Conservation (phyloP, 495 filamentous ascomycete species). For the Delitschia confertaspora region DNA sequence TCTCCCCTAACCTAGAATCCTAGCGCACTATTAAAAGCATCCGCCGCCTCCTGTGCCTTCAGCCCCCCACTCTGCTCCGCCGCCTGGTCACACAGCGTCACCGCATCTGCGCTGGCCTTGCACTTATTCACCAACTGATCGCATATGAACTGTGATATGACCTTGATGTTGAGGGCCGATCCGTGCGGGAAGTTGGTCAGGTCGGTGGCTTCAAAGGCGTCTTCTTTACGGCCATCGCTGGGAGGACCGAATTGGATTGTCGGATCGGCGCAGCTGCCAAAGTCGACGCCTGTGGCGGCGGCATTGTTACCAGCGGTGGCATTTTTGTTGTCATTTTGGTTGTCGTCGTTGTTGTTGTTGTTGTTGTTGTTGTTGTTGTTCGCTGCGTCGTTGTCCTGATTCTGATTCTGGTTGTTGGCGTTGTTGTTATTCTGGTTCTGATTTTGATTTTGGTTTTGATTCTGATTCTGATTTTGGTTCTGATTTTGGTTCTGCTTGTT, state of each 20-base stretch:
- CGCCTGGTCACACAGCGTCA: conserved; percentile 42
- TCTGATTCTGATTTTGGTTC: neutral
- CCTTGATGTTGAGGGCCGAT: conserved; percentile 46
- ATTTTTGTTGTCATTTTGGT: conserved; percentile 2
- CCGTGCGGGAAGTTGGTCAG: conserved; percentile 49
- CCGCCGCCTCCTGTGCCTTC: conserved; percentile 47
- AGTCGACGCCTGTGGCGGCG: conserved; percentile 37
- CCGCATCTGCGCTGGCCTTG: conserved; percentile 40
- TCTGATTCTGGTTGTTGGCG: too few relatives aligned
- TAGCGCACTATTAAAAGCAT: conserved; percentile 45
- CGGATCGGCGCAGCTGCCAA: conserved; percentile 40
- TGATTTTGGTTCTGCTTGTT: neutral
- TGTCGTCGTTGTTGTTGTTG: too few relatives aligned
- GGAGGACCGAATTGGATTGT: conserved; percentile 48
- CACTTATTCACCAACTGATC: conserved; percentile 44
- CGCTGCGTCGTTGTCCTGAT: too few relatives aligned
- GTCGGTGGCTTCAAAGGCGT: conserved; percentile 45
- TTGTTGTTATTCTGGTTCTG: conserved; percentile 3
- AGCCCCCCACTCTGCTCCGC: conserved; percentile 35
- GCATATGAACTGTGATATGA: conserved; percentile 51
- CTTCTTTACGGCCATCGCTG: conserved; percentile 45
- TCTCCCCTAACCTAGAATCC: conserved; percentile 20
- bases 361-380: too few relatives aligned
- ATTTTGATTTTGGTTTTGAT: neutral
- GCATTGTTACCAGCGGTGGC: conserved; percentile 27